phyloP scores from a whole-genome alignment of 345 rosid species.

The Dipteronia sinensis region DNA sequence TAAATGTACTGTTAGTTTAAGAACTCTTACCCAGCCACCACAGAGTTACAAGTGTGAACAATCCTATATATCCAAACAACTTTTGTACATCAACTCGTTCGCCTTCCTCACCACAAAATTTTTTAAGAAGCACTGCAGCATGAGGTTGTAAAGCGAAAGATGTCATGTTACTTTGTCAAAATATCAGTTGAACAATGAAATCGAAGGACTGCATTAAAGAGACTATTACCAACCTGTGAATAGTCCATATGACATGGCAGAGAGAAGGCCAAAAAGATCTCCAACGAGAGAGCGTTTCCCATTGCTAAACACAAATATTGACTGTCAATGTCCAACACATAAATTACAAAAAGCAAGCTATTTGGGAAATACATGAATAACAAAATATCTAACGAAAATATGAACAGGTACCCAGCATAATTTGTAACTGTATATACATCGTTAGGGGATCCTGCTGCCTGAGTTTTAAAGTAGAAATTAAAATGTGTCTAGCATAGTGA shows the following conservation, averaged over 20 bases:
- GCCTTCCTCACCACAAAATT: slow-evolving; percentile 96
- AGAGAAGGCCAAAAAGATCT: slow-evolving; percentile 95
- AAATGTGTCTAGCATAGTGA: neutral
- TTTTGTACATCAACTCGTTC: slow-evolving; percentile 92
- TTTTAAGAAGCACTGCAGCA: slow-evolving; percentile 92
- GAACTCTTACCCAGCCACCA: slow-evolving; percentile 96
- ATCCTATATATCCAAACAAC: slow-evolving; percentile 94
- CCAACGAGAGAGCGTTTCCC: slow-evolving; percentile 86
- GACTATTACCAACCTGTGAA: slow-evolving; percentile 64
- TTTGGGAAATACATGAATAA: neutral
- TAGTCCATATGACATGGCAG: slow-evolving; percentile 91
- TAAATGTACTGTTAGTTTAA: slow-evolving; percentile 8
- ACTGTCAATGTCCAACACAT: slow-evolving; percentile 41
- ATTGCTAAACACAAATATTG: slow-evolving; percentile 71
- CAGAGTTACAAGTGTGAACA: slow-evolving; percentile 93
- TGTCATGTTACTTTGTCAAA: slow-evolving; percentile 10
- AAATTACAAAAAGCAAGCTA: slow-evolving; percentile 30
- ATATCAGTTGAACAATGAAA: neutral
- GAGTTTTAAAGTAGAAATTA: neutral
- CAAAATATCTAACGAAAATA: slow-evolving; percentile 30
- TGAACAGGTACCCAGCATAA: slow-evolving; percentile 19
- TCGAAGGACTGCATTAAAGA: neutral
- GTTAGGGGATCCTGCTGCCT: neutral
- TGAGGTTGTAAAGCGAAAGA: slow-evolving; percentile 12
- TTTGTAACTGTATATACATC: slow-evolving; percentile 13